These are phyloP conservation scores for Trifolium repens DNA, from an alignment of 306 rosid genomes.

Conservation along the genomic window DNA sequence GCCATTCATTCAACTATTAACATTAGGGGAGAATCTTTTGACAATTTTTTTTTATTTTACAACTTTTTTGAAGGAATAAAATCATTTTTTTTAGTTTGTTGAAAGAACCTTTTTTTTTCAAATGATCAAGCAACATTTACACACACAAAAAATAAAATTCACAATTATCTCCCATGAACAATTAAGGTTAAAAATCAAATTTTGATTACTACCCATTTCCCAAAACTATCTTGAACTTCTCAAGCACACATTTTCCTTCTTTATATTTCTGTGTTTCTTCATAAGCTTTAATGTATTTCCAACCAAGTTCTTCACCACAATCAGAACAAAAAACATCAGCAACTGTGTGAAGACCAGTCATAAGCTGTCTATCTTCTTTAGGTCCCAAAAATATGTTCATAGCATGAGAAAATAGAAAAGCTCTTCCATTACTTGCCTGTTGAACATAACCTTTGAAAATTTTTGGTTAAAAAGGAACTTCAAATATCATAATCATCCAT, in stretches of 20 bases:
- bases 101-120: background rate
- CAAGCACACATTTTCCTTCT: constrained; percentile 71
- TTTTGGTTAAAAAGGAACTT: constrained; percentile 10
- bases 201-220: constrained; percentile 44
- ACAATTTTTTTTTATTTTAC: background rate
- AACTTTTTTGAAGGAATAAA: constrained; percentile 13
- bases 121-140: constrained; percentile 29
- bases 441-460: constrained; percentile 35
- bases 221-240: constrained; percentile 64
- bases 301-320: constrained; percentile 67
- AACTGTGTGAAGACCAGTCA: constrained; percentile 70
- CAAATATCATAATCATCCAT: constrained; percentile 6
- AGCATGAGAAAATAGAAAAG: constrained; percentile 69
- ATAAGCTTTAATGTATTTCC: constrained; percentile 71
- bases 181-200: constrained; percentile 30
- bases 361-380: constrained; percentile 51
- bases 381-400: constrained; percentile 61
- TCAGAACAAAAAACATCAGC: constrained; percentile 63
- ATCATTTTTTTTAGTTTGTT: background rate
- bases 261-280: constrained; percentile 68
- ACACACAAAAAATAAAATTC: constrained; percentile 11
- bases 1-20: constrained; percentile 14
- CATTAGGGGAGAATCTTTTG: background rate
- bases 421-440: constrained; percentile 71
- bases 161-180: constrained; percentile 31